Conservation (phyloP, 2,329 filamentous ascomycete genomes). For the Fusarium solani-melongenae region DNA sequence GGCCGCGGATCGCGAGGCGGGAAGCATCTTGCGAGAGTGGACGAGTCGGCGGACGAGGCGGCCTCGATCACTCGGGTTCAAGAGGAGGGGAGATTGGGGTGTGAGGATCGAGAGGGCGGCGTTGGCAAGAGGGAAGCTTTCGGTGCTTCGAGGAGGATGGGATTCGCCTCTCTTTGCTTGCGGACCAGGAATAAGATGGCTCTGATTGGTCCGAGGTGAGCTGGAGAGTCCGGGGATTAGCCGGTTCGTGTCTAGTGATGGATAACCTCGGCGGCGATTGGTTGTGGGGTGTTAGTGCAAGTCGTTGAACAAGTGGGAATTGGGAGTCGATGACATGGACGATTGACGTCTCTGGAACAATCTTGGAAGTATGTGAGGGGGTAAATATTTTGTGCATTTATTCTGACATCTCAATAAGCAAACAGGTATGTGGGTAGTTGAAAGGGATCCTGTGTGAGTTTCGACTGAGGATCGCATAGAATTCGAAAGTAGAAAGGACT, state of each 20-base stretch:
- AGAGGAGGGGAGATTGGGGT: conserved; percentile 28
- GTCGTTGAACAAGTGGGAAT: not conserved
- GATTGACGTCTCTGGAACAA: not conserved
- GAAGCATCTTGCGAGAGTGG: conserved; percentile 54
- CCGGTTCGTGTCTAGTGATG: conserved; percentile 33
- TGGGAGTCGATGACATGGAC: not conserved
- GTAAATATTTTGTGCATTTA: not conserved
- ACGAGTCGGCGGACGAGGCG: conserved; percentile 29
- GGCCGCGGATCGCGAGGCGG: conserved; percentile 62
- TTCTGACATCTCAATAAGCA: not conserved
- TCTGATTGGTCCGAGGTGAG: conserved; percentile 43
- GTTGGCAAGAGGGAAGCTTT: conserved; percentile 31
- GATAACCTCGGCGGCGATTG: conserved; percentile 18
- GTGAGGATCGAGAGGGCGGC: conserved; percentile 13
- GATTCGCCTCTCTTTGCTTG: conserved; percentile 47
- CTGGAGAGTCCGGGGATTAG: conserved; percentile 43
- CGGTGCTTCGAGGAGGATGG: conserved; percentile 42
- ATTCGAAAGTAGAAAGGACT: not conserved
- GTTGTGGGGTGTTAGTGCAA: not conserved
- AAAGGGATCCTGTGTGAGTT: not conserved
- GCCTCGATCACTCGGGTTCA: conserved; percentile 34
- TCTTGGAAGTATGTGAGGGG: not conserved
- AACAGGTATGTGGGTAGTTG: not conserved
- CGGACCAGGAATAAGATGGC: conserved; percentile 41
- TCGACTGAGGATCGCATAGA: not conserved